Evolutionary conservation across 129 eudicot genomes (phyloP).

Genomic region (Pulicaria dysenterica): DNA sequence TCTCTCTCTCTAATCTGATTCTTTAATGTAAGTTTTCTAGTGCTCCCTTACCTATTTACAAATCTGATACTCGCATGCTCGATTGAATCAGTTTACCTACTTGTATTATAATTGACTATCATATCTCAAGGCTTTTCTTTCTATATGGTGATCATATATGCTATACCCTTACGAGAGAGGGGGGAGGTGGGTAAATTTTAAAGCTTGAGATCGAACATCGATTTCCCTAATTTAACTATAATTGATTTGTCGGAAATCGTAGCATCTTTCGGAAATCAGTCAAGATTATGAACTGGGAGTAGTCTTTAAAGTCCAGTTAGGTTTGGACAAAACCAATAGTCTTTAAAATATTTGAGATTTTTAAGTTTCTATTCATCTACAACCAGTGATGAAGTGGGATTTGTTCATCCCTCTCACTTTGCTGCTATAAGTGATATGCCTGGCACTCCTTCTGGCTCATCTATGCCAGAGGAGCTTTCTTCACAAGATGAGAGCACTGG

Average conservation of each 20-base stretch:
- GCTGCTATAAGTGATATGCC: conserved; percentile 36
- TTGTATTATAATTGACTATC: neutral
- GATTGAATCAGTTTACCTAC: too few relatives aligned
- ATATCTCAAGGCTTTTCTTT: neutral
- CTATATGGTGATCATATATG: neutral
- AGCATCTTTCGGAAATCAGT: neutral
- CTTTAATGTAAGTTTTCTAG: conserved; percentile 54
- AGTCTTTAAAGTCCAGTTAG: neutral
- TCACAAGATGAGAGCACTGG: conserved; percentile 23
- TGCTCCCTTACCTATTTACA: neutral
- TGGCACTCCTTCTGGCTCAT: conserved; percentile 1
- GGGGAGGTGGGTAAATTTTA: too few relatives aligned
- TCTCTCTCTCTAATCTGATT: conserved; percentile 60
- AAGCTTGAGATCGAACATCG: too few relatives aligned
- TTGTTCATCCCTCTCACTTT: conserved; percentile 87
- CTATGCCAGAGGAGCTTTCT: conserved; percentile 25
- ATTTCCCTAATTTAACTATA: too few relatives aligned
- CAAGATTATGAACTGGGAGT: conserved; percentile 1
- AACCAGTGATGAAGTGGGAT: conserved; percentile 90
- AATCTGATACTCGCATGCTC: too few relatives aligned
- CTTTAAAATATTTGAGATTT: neutral
- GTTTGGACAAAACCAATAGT: too few relatives aligned
- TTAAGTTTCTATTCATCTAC: conserved; percentile 3
- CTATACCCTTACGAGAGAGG: too few relatives aligned
- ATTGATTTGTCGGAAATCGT: too few relatives aligned